Evolutionary conservation across 2,329 filamentous ascomycete species (phyloP), one percentile per base, ranked within the genome.

Genomic region (Samsoniella hepiali): DNA sequence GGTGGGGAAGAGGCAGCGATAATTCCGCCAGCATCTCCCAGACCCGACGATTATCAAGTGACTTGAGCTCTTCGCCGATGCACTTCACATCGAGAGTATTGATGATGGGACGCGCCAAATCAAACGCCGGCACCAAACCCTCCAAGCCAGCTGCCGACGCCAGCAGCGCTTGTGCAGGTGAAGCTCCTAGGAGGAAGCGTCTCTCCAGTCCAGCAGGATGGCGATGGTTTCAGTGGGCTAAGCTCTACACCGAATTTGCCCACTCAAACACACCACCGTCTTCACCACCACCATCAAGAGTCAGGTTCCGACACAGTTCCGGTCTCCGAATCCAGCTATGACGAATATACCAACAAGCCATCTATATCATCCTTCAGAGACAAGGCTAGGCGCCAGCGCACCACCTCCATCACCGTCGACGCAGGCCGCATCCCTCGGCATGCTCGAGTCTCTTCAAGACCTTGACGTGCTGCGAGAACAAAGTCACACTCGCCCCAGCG

Each of bases 401-500:
- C 79, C 51, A 79, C 79, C 11, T 82, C 80, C 61, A 73, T 74
- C 32, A 73, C 75, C n/a, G 60, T 77, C 56, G 78, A 81, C 58
- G 69, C 66, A 47, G 66, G 67, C 38, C 73, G 72, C 63, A 66
- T 68, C 51, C 67, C 68, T 65, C 76, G 70, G 63, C 77, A 78
- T n/a, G 65, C 67, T 40, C 80, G 75, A 65, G 63, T 71, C 10
- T 66, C 74, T 13, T 71, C 74, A 54, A 75, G 72, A 63, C 68
- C 68, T 31, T 71, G 73, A 55, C 68, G 72, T 68, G 72, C 76
- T 63, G 65, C 68, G 42, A 72, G 70, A 47, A 68, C 70, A 51
- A 71, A 82, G 65, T 91, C 88, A 10, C 75, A 79, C 27, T 91
- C 88, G 22, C 88, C 88, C 11, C 84, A n/a, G n/a, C n/a, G n/a